phyloP scores from a whole-genome alignment of 768 basidiomycete species.

The Agaricus bisporus region DNA sequence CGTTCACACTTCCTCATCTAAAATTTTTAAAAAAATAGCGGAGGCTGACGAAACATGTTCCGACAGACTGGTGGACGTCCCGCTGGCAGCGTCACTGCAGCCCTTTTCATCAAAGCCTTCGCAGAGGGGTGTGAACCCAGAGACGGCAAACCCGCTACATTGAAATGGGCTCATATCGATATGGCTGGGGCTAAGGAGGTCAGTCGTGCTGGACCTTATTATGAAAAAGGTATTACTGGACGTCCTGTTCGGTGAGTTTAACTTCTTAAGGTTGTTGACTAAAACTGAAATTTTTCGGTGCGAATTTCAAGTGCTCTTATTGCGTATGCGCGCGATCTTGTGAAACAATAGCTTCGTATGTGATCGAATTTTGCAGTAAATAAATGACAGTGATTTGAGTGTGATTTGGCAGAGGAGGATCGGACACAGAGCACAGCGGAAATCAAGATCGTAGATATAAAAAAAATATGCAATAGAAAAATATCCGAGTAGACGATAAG shows the following conservation, averaged over 20 bases:
- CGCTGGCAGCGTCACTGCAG: conserved; percentile 75
- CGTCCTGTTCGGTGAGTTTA: conserved; percentile 64
- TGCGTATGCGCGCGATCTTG: conserved; percentile 33
- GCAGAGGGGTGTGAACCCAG: conserved; percentile 67
- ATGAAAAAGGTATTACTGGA: conserved; percentile 74
- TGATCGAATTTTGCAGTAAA: no score
- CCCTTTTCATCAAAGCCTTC: conserved; percentile 84
- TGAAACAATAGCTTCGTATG: no score
- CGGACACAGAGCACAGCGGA: no score
- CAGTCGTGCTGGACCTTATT: conserved; percentile 51
- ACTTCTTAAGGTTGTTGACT: neutral
- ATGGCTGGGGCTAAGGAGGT: conserved; percentile 77
- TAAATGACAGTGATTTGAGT: no score
- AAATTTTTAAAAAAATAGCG: no score
- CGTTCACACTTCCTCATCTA: conserved; percentile 8
- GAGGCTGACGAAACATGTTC: neutral
- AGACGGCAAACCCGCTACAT: conserved; percentile 42
- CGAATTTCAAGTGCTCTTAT: conserved; percentile 25
- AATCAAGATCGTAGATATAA: no score
- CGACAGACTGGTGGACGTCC: conserved; percentile 62
- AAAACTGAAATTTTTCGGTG: neutral
- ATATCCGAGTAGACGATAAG: no score
- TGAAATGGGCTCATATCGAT: conserved; percentile 87
- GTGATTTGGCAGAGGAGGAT: no score
- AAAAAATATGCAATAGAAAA: no score